These are phyloP conservation scores for Apiospora pterosperma DNA, from an alignment of 2,329 filamentous ascomycete species.

Conservation along the genomic window DNA sequence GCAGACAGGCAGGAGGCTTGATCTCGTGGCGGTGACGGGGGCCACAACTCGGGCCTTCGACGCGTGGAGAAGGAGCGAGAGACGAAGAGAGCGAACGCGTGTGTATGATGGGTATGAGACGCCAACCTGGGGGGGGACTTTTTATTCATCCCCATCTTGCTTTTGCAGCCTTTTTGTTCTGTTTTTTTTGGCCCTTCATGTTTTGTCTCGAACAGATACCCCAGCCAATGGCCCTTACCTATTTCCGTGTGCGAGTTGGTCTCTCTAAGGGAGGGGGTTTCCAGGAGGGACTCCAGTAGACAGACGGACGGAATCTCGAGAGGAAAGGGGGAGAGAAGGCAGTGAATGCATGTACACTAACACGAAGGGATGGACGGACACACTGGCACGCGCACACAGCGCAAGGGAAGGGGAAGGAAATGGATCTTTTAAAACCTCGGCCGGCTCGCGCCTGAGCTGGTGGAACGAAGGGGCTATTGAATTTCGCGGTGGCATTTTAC, in stretches of 20 bases:
- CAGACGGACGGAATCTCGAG: neutral
- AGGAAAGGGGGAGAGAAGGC: neutral
- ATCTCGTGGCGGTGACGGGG: neutral
- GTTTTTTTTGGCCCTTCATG: too few relatives aligned
- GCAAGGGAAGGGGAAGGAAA: too few relatives aligned
- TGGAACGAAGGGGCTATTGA: neutral
- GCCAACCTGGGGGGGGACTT: too few relatives aligned
- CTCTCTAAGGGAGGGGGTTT: too few relatives aligned
- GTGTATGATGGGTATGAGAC: neutral
- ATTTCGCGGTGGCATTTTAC: neutral
- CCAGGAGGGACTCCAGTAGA: neutral
- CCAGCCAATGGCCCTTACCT: too few relatives aligned
- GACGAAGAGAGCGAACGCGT: neutral
- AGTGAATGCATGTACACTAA: neutral
- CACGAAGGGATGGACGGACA: neutral
- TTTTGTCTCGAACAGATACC: too few relatives aligned
- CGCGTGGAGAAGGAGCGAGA: neutral
- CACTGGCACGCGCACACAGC: neutral
- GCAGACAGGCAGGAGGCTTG: neutral
- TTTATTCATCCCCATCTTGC: too few relatives aligned
- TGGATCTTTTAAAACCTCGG: too few relatives aligned
- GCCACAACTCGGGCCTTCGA: neutral
- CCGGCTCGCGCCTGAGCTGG: neutral
- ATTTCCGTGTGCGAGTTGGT: too few relatives aligned
- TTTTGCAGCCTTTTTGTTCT: too few relatives aligned